Percentiles rank a stretch among this genome's conserved stretches.
Conservation (phyloP, 768 basidiomycete species). For the Mycena filopes region DNA sequence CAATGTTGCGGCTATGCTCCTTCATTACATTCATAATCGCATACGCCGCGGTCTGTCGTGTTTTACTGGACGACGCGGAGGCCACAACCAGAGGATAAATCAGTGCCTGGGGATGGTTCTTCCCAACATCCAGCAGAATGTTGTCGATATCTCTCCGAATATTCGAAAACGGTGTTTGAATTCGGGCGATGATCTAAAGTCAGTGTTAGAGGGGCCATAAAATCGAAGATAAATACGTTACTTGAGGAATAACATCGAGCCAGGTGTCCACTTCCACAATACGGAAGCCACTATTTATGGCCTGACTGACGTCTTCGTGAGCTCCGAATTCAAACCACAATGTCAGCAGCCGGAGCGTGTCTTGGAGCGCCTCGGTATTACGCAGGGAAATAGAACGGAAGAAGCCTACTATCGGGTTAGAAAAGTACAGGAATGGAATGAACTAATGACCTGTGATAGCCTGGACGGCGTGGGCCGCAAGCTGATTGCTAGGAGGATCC, state of each 20-base stretch:
- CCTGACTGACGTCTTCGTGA: conserved; percentile 88
- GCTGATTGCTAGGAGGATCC: conserved; percentile 68
- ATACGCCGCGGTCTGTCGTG: conserved; percentile 84
- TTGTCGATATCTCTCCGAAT: conserved; percentile 91
- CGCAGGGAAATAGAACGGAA: conserved; percentile 94
- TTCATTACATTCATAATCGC: conserved; percentile 93
- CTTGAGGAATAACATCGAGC: conserved; percentile 99
- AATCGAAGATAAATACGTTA: conserved; percentile 44
- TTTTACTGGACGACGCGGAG: conserved; percentile 89
- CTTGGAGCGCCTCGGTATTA: conserved; percentile 92
- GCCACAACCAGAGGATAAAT: conserved; percentile 97
- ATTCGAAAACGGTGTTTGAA: conserved; percentile 91
- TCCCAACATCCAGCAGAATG: conserved; percentile 91
- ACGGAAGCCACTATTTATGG: conserved; percentile 88
- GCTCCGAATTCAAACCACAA: conserved; percentile 99
- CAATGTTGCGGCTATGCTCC: conserved; percentile 88
- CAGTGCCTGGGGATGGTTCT: conserved; percentile 96
- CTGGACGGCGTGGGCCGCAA: conserved; percentile 88
- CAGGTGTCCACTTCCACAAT: conserved; percentile 96
- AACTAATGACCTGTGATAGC: conserved; percentile 86
- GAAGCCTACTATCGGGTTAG: conserved; percentile 68
- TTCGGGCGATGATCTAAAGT: conserved; percentile 92
- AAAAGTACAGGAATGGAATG: not conserved
- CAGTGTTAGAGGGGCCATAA: not conserved
- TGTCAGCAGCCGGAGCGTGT: conserved; percentile 91